Evolutionary conservation across 306 rosid species (phyloP), one percentile per base, ranked within the genome.

Genomic region (Sophora flavescens): DNA sequence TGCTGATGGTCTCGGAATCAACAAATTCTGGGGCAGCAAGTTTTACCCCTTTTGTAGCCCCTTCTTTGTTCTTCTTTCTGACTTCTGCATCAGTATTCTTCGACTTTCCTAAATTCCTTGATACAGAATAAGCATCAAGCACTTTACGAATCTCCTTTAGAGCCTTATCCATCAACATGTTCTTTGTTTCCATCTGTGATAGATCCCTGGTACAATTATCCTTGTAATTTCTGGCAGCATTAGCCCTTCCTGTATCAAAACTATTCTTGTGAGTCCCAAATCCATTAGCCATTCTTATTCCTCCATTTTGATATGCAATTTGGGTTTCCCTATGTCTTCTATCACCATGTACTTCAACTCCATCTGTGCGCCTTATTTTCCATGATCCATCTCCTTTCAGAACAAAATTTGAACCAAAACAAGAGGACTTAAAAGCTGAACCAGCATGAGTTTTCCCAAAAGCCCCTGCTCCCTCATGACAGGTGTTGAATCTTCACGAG

Each of bases 101-200:
- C 15, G 69, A 61, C 69, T 74, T 76, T 57, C 64, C 57, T 38
- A 68, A 76, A 74, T 69, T 81, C 76, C 77, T 84, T 28, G 69
- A 15, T 6, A 35, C 45, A 68, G 74, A 75, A 72, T 84, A 71
- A 26, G 30, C 61, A 30, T 71, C 76, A 70, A 94, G 89, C 85
- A 84, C 89, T 76, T 64, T 74, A n/a, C n/a, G 4, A 75, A 94
- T 88, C 71, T 52, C 87, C 38, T 68, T 90, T 82, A 48, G 86
- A 67, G 90, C 93, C 88, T 67, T 92, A 42, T 42, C 86, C 80
- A 57, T 44, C 88, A 94, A 78, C 15, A 80, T 69, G 56, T 72
- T 87, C 70, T 58, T 90, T 63, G 73, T 57, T 73, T 89, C 86
- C 70, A 16, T 17, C 65, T 61, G 86, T 50, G 91, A 33, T 45